phyloP scores from a whole-genome alignment of 768 basidiomycete species.

The Pleurotus sapidus region DNA sequence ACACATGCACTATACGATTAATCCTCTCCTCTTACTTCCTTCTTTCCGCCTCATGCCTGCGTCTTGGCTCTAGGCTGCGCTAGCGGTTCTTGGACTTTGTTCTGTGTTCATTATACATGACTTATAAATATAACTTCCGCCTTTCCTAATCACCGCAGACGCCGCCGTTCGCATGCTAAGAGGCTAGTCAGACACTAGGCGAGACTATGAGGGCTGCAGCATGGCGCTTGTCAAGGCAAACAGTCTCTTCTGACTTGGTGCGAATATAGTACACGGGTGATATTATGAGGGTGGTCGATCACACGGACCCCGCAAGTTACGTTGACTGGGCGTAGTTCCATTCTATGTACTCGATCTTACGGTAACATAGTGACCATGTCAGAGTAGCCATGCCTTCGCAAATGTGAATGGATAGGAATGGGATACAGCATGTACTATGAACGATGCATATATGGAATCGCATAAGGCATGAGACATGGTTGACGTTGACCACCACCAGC shows the following conservation, averaged over 20 bases:
- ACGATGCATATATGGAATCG: neutral
- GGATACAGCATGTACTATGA: neutral
- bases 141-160: neutral
- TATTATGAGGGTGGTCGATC: too few species aligned
- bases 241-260: too few species aligned
- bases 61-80: neutral
- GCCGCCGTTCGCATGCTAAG: too few species aligned
- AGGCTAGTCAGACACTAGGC: neutral
- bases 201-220: too few species aligned
- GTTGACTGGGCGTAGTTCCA: too few species aligned
- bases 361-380: too few species aligned
- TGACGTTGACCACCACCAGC: neutral
- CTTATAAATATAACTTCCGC: neutral
- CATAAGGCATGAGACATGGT: constrained; percentile 1
- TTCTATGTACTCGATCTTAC: too few species aligned
- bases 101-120: neutral
- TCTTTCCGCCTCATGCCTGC: neutral
- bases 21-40: neutral
- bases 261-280: too few species aligned
- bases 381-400: too few species aligned
- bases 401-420: neutral
- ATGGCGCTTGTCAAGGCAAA: too few species aligned
- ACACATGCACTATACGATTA: constrained; percentile 13
- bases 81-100: neutral
- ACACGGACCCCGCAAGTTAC: too few species aligned